phyloP scores from a whole-genome alignment of 2,329 filamentous ascomycete species.

The Trichoderma guizhouense region DNA sequence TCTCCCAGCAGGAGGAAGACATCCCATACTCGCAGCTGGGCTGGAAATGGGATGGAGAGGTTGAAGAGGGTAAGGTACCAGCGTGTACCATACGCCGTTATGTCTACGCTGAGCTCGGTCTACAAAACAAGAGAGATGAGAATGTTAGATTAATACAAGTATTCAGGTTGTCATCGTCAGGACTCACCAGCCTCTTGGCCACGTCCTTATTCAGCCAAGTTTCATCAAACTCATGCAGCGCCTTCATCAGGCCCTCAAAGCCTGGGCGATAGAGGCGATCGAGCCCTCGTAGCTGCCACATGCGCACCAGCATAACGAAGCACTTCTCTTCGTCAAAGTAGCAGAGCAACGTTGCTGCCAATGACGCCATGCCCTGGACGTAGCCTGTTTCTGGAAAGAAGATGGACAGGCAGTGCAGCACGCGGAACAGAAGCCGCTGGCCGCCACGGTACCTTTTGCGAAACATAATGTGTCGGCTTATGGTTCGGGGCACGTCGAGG shows the following conservation, averaged over 20 bases:
- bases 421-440: slow-evolving; percentile 85
- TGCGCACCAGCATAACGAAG: slow-evolving; percentile 93
- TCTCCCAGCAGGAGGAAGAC: slow-evolving; percentile 88
- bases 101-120: slow-evolving; percentile 74
- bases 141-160: neutral
- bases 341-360: slow-evolving; percentile 87
- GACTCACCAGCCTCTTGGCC: slow-evolving; percentile 71
- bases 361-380: slow-evolving; percentile 94
- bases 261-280: slow-evolving; percentile 79
- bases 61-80: slow-evolving; percentile 99
- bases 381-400: slow-evolving; percentile 92
- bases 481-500: slow-evolving; percentile 91
- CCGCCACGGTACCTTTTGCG: slow-evolving; percentile 85
- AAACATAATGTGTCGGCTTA: slow-evolving; percentile 97
- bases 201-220: slow-evolving; percentile 82
- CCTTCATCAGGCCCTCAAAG: slow-evolving; percentile 82
- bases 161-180: neutral
- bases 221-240: slow-evolving; percentile 78
- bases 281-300: slow-evolving; percentile 87
- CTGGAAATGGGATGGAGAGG: slow-evolving; percentile 88
- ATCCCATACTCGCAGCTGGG: slow-evolving; percentile 95
- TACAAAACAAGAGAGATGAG: slow-evolving; percentile 32
- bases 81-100: slow-evolving; percentile 89
- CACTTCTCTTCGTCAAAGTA: slow-evolving; percentile 95
- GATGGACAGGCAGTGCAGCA: slow-evolving; percentile 85